Evolutionary conservation across 345 rosid genomes (phyloP).

Genomic region (Linum tenue): DNA sequence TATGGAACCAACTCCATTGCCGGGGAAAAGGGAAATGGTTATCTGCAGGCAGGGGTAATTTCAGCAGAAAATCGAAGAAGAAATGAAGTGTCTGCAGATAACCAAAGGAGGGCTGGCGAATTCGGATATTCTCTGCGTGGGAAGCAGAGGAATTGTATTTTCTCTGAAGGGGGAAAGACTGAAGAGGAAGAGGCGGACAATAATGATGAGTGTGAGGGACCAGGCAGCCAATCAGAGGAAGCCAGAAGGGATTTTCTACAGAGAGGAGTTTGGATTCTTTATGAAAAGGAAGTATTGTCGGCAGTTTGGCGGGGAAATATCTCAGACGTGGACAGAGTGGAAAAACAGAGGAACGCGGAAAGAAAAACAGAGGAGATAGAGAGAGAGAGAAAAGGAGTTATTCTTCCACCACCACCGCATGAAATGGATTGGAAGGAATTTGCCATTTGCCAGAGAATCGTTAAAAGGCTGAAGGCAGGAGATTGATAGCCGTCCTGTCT

Average conservation of each 20-base stretch:
- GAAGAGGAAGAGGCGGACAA: not conserved
- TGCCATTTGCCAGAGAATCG: too few relatives aligned
- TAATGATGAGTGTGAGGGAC: not conserved
- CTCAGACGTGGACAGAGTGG: too few relatives aligned
- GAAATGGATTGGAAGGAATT: too few relatives aligned
- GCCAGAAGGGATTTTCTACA: not conserved
- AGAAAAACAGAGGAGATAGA: not conserved
- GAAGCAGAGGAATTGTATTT: not conserved
- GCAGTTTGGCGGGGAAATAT: not conserved
- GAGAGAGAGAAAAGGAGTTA: not conserved
- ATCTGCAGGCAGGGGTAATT: too few relatives aligned
- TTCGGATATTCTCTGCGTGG: not conserved
- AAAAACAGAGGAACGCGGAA: not conserved
- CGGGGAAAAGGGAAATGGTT: not conserved
- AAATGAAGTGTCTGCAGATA: not conserved
- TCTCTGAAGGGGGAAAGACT: not conserved
- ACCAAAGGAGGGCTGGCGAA: not conserved
- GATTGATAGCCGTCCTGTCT: not conserved
- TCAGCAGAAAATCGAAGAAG: too few relatives aligned
- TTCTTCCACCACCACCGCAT: too few relatives aligned
- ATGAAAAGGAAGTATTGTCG: not conserved
- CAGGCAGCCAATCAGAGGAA: not conserved
- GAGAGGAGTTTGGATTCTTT: too few relatives aligned
- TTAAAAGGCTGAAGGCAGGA: not conserved
- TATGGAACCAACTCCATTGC: constrained; percentile 76